These are phyloP conservation scores for Penicillium expansum DNA, from an alignment of 2,329 filamentous ascomycete species.

Conservation along the genomic window DNA sequence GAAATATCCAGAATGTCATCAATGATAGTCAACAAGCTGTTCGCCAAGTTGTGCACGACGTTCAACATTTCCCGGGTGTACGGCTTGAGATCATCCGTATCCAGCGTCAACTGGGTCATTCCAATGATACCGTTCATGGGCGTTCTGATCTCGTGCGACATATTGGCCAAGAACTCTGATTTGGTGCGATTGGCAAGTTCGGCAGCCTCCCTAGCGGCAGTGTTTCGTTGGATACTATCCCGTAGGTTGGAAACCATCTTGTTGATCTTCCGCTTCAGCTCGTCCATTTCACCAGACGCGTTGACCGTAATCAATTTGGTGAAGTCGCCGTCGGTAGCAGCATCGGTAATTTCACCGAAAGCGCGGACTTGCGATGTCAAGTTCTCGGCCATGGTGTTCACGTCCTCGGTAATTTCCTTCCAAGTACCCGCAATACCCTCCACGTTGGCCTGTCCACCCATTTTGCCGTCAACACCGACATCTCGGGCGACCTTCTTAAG, in stretches of 20 bases:
- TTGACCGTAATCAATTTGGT: conserved; percentile 95
- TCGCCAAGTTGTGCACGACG: conserved; percentile 93
- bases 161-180: conserved; percentile 96
- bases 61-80: conserved; percentile 98
- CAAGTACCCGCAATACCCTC: conserved; percentile 89
- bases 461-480: conserved; percentile 95
- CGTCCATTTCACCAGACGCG: conserved; percentile 98
- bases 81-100: conserved; percentile 89
- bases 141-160: conserved; percentile 97
- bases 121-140: conserved; percentile 98
- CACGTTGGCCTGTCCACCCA: conserved; percentile 95
- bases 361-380: conserved; percentile 95
- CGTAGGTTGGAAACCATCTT: conserved; percentile 96
- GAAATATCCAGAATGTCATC: conserved; percentile 72
- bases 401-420: conserved; percentile 97
- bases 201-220: conserved; percentile 89
- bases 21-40: conserved; percentile 94
- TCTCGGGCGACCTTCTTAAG: conserved; percentile 94
- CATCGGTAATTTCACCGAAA: conserved; percentile 97
- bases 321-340: conserved; percentile 94
- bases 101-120: conserved; percentile 94
- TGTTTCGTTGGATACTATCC: conserved; percentile 96
- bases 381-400: conserved; percentile 87
- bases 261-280: conserved; percentile 98
- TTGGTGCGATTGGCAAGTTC: conserved; percentile 98